Evolutionary conservation across 495 filamentous ascomycete genomes (phyloP), one percentile per base, ranked within the genome.

Genomic region (Daldinia bambusicola): DNA sequence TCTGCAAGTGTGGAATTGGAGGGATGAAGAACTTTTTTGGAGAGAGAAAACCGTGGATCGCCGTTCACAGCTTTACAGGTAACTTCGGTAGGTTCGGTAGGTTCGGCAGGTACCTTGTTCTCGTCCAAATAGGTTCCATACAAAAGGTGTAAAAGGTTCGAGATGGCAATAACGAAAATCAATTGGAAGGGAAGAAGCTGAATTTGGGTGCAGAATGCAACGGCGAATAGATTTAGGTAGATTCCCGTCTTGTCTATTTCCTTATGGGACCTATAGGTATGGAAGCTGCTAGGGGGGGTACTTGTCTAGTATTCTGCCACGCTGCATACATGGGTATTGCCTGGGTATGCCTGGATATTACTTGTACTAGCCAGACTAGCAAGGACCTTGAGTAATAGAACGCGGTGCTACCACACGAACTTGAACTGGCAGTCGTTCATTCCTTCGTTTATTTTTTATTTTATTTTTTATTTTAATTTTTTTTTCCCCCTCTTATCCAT

Each of bases 361-460:
- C 34, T 36, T 36, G 34, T 26, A 3, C 26, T 26, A 26, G 26
- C 26, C 3, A 26, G 26, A 26, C 8, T 52, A 53, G 31, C 26
- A 56, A 56, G 53, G 53, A 56, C 53, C 53, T 53, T 16, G 50
- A 53, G 50, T 38, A 61, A 55, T 43, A 45, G 57, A 61, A 67
- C 64, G 56, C 50, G 26, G 64, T 69, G 26, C 34, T 50, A 69
- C 66, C 66, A 63, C 59, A 51, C 66, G 43, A 43, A 52, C 14
- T 52, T 52, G 13, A 20, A 48, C 43, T 58, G 59, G 59, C 52
- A 69, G 50, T 31, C 50, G 50, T 53, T 57, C 36, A 40, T 36
- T 57, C 55, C 36, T 57, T 57, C 34, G 32, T 16, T 38, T 57
- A 1, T 26, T 26, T 26, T 26, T 26, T 26, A n/a, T n/a, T n/a